Conservation (phyloP, 305 asterid species). For the Fraxinus sp. region DNA sequence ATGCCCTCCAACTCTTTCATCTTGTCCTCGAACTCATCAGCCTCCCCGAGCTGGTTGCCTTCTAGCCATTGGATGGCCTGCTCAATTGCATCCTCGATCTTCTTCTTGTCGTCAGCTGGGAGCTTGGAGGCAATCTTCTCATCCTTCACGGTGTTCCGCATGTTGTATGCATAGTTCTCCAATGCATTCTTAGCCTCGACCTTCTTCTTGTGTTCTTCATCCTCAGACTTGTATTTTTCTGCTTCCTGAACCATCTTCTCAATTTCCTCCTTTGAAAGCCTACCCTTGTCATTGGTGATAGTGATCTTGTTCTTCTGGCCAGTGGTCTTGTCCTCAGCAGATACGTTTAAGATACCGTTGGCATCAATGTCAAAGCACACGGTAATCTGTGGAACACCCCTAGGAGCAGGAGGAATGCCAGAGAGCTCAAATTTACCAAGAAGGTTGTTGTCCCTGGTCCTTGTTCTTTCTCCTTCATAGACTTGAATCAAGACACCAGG, state of each 20-base stretch:
- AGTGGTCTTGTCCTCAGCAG: constrained; percentile 5
- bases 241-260: constrained; percentile 12
- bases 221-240: constrained; percentile 3
- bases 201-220: constrained; percentile 11
- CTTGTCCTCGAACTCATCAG: constrained; percentile 9
- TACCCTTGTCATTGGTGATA: constrained; percentile 4
- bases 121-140: constrained; percentile 11
- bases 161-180: constrained; percentile 7
- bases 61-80: constrained; percentile 9
- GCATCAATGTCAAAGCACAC: constrained; percentile 12
- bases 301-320: constrained; percentile 11
- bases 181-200: constrained; percentile 4
- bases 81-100: constrained; percentile 8
- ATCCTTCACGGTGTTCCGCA: constrained; percentile 4
- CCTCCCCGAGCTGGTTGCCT: constrained; percentile 6
- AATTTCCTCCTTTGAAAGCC: constrained; percentile 7
- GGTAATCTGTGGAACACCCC: constrained; percentile 4
- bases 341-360: neutral
- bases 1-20: constrained; percentile 4
- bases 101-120: constrained; percentile 7
- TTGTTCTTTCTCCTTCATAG: constrained; percentile 9
- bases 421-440: constrained; percentile 8
- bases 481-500: constrained; percentile 7
- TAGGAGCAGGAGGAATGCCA: constrained; percentile 7
- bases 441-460: constrained; percentile 11